phyloP scores from a whole-genome alignment of 768 basidiomycete species.

The Mrakia gelida region DNA sequence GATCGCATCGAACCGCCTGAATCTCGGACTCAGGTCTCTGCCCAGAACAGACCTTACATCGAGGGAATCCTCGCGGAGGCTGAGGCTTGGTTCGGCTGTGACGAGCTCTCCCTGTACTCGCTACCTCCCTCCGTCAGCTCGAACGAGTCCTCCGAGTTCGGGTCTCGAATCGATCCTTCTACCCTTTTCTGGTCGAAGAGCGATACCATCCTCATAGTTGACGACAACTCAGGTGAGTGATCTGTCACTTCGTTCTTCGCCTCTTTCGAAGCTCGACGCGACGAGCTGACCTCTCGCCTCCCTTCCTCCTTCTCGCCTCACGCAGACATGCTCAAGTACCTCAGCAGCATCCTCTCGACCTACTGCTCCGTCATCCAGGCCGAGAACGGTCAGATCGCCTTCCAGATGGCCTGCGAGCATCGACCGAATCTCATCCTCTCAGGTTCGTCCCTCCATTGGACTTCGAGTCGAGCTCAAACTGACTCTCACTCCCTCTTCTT shows the following conservation, averaged over 20 bases:
- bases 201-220: slow-evolving; percentile 25
- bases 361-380: slow-evolving; percentile 44
- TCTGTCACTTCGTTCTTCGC: neutral
- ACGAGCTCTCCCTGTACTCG: no score
- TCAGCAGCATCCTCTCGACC: slow-evolving; percentile 40
- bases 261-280: neutral
- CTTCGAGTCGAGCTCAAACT: neutral
- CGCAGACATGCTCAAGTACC: slow-evolving; percentile 26
- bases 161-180: slow-evolving; percentile 41
- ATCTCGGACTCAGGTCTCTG: no score
- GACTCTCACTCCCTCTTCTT: neutral
- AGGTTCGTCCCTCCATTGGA: neutral
- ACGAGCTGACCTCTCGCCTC: neutral
- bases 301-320: neutral
- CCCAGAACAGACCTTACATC: slow-evolving; percentile 36
- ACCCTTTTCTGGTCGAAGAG: slow-evolving; percentile 44
- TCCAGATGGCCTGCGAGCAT: neutral
- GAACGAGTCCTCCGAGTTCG: slow-evolving; percentile 34
- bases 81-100: slow-evolving; percentile 38
- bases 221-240: slow-evolving; percentile 11
- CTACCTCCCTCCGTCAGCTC: slow-evolving; percentile 31
- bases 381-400: slow-evolving; percentile 33
- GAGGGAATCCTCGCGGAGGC: slow-evolving; percentile 47
- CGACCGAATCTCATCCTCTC: slow-evolving; percentile 44
- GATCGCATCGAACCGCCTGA: slow-evolving; percentile 25